These are phyloP conservation scores for Trichopus zeylanicus DNA, from an alignment of 116 monocot species.

Conservation along the genomic window DNA sequence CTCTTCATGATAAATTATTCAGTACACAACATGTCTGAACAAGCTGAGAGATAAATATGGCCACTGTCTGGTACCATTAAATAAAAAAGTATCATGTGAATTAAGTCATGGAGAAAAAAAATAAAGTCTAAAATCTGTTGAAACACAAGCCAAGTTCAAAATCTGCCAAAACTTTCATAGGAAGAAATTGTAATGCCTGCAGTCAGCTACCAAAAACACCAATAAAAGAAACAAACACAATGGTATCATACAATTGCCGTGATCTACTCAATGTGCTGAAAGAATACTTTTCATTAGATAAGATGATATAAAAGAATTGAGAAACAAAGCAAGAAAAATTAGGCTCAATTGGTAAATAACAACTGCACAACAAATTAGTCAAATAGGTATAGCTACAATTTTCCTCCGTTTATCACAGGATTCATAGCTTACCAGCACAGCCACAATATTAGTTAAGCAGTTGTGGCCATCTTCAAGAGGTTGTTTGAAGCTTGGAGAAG, in stretches of 20 bases:
- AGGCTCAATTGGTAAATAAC: too few relatives aligned
- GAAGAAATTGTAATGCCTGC: neutral
- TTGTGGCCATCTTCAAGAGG: slow-evolving; percentile 9
- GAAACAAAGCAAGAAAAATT: too few relatives aligned
- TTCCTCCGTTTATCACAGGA: neutral
- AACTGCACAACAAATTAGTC: neutral
- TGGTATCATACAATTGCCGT: neutral
- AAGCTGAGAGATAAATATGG: too few relatives aligned
- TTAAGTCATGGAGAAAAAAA: too few relatives aligned
- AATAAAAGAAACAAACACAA: neutral
- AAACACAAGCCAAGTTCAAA: neutral
- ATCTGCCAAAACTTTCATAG: neutral
- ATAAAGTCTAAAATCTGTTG: neutral
- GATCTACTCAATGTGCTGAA: too few relatives aligned
- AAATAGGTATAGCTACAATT: neutral
- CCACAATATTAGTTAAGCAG: slow-evolving; percentile 45
- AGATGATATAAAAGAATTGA: too few relatives aligned
- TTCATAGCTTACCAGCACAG: slow-evolving; percentile 36
- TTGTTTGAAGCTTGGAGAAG: slow-evolving; percentile 5
- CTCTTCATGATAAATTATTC: neutral
- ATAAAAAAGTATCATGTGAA: neutral
- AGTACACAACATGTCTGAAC: too few relatives aligned
- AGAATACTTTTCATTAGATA: too few relatives aligned
- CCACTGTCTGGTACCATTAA: too few relatives aligned
- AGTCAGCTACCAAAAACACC: too few relatives aligned